phyloP scores from a whole-genome alignment of 805 yeast genomes.

The Lachancea thermotolerans region DNA sequence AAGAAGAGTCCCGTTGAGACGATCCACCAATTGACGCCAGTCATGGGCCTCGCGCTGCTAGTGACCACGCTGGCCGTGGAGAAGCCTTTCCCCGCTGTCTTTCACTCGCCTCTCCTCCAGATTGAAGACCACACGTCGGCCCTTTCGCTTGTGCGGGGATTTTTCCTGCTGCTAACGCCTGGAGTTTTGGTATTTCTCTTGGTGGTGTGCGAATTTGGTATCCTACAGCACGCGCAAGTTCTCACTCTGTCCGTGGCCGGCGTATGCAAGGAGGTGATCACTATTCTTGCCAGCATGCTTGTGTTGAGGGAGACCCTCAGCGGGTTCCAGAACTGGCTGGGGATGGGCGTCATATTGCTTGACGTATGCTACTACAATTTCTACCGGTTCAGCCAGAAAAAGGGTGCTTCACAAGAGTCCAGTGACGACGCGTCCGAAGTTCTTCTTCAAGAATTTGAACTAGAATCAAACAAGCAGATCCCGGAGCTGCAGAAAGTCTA shows the following conservation, averaged over 20 bases:
- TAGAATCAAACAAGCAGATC: slow-evolving; percentile 1
- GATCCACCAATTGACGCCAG: slow-evolving; percentile 76
- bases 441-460: slow-evolving; percentile 10
- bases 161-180: slow-evolving; percentile 62
- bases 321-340: slow-evolving; percentile 60
- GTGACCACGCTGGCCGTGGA: slow-evolving; percentile 62
- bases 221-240: slow-evolving; percentile 75
- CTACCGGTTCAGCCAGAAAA: slow-evolving; percentile 39
- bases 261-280: slow-evolving; percentile 82
- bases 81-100: slow-evolving; percentile 38
- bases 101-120: slow-evolving; percentile 21
- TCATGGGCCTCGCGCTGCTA: slow-evolving; percentile 63
- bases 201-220: slow-evolving; percentile 82
- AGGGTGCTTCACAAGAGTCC: not conserved
- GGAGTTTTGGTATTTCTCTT: slow-evolving; percentile 83
- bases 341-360: slow-evolving; percentile 63
- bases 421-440: slow-evolving; percentile 8
- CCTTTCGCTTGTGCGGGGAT: slow-evolving; percentile 42
- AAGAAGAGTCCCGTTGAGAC: slow-evolving; percentile 66
- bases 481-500: too few relatives aligned
- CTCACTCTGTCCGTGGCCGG: slow-evolving; percentile 87
- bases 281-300: slow-evolving; percentile 60
- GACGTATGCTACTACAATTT: slow-evolving; percentile 83
- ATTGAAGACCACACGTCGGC: slow-evolving; percentile 9
- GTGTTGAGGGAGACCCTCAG: slow-evolving; percentile 66